Conservation (phyloP, 768 basidiomycete species). For the Nidularia sp. region DNA sequence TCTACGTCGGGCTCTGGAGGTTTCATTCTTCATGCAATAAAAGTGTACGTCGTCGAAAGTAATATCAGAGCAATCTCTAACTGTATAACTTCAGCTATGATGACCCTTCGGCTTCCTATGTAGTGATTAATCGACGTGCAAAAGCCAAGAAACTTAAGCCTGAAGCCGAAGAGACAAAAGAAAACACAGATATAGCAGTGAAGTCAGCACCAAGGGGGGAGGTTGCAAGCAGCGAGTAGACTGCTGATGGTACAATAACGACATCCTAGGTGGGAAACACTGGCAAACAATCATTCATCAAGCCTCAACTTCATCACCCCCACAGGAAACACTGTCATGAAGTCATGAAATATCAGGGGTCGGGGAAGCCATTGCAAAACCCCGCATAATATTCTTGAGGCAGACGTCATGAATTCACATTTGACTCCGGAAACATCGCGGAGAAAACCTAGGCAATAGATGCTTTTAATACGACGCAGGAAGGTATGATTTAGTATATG, state of each 20-base stretch:
- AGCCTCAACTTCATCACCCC: too few relatives aligned
- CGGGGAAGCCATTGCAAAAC: too few relatives aligned
- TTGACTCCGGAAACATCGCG: constrained; percentile 56
- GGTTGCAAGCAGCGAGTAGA: too few relatives aligned
- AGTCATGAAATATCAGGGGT: too few relatives aligned
- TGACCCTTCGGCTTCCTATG: constrained; percentile 57
- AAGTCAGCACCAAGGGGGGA: background rate
- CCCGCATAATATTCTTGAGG: too few relatives aligned
- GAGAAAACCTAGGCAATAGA: constrained; percentile 40
- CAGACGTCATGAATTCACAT: background rate
- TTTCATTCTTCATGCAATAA: constrained; percentile 79
- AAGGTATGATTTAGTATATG: background rate
- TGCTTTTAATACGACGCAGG: background rate
- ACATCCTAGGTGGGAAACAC: too few relatives aligned
- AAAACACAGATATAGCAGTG: background rate
- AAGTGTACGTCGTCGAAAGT: constrained; percentile 53
- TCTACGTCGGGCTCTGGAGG: constrained; percentile 85
- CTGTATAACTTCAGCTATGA: constrained; percentile 46
- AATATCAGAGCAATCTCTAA: background rate
- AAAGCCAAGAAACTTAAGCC: constrained; percentile 30
- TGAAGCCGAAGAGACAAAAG: constrained; percentile 7
- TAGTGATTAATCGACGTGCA: constrained; percentile 41
- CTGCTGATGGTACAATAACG: too few relatives aligned
- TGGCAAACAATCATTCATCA: too few relatives aligned
- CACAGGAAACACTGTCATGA: too few relatives aligned